phyloP scores from a whole-genome alignment of 2,329 filamentous ascomycete genomes.

The Pleurostoma richardsiae region DNA sequence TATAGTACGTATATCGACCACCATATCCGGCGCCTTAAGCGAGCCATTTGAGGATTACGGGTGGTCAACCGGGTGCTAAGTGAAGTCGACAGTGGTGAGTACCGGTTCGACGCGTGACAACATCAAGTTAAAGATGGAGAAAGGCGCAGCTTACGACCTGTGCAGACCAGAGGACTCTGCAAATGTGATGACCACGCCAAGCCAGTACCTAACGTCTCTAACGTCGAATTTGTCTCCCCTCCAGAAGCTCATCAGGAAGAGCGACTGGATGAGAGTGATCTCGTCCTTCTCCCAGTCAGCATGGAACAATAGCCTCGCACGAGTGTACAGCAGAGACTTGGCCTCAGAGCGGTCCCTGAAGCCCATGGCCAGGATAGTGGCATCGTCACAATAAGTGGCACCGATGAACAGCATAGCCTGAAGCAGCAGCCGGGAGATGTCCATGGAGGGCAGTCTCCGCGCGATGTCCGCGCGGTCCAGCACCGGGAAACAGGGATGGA shows the following conservation, averaged over 20 bases:
- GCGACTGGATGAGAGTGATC: constrained; percentile 7
- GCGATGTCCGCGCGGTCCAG: constrained; percentile 5
- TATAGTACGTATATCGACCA: constrained; percentile 15
- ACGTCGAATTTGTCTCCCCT: constrained; percentile 7
- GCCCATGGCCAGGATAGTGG: constrained; percentile 4
- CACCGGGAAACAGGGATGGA: constrained; percentile 7
- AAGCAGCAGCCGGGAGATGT: constrained; percentile 6
- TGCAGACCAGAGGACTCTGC: constrained; percentile 7
- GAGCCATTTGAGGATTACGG: constrained; percentile 16
- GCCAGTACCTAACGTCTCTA: constrained; percentile 8
- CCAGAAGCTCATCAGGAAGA: constrained; percentile 10
- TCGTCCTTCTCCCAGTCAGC: constrained; percentile 8
- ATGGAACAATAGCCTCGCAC: constrained; percentile 7
- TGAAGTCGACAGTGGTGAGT: too few species aligned
- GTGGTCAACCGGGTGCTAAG: constrained; percentile 4
- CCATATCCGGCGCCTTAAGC: constrained; percentile 1
- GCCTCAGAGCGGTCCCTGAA: constrained; percentile 8
- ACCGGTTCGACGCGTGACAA: too few species aligned
- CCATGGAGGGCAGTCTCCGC: constrained; percentile 3
- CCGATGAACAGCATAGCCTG: constrained; percentile 9
- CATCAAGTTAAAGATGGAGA: too few species aligned
- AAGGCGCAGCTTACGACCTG: neutral
- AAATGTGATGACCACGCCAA: constrained; percentile 7
- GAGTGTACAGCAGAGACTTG: constrained; percentile 8
- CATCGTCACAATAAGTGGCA: constrained; percentile 7